Evolutionary conservation across 2,329 filamentous ascomycete species (phyloP).

Genomic region (Cercospora nicotianae): DNA sequence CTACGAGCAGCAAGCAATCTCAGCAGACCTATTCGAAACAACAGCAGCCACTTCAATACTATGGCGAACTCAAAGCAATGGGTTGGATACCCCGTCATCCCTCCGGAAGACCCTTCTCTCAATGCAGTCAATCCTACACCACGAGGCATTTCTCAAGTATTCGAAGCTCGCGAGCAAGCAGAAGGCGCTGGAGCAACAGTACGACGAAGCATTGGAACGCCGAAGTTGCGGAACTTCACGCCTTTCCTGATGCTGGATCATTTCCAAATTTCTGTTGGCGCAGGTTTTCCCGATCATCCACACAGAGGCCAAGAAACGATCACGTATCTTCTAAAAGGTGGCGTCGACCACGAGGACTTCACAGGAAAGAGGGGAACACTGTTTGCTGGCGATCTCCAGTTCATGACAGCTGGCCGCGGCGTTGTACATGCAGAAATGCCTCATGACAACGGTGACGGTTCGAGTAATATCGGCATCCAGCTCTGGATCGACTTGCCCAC

Average conservation of each 20-base stretch:
- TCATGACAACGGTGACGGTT: slow-evolving; percentile 71
- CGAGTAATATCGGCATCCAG: slow-evolving; percentile 81
- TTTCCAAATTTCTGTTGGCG: slow-evolving; percentile 75
- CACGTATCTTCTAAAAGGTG: slow-evolving; percentile 84
- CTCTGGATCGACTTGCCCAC: slow-evolving; percentile 91
- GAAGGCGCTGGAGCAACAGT: slow-evolving; percentile 88
- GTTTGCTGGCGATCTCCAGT: slow-evolving; percentile 84
- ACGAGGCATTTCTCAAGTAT: slow-evolving; percentile 77
- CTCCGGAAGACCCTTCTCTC: slow-evolving; percentile 44
- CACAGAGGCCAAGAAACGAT: slow-evolving; percentile 84
- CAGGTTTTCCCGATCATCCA: slow-evolving; percentile 41
- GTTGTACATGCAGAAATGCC: slow-evolving; percentile 89
- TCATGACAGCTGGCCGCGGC: slow-evolving; percentile 92
- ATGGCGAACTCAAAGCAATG: slow-evolving; percentile 42
- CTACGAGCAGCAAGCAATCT: slow-evolving; percentile 35
- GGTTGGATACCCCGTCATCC: slow-evolving; percentile 52
- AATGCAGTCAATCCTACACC: slow-evolving; percentile 64
- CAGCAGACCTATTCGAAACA: slow-evolving; percentile 31
- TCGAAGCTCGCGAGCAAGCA: slow-evolving; percentile 79
- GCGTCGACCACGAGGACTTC: slow-evolving; percentile 90
- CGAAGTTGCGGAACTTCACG: slow-evolving; percentile 78
- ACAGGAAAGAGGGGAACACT: slow-evolving; percentile 83
- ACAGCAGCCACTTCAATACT: slow-evolving; percentile 37
- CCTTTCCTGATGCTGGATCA: slow-evolving; percentile 92
- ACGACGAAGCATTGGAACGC: slow-evolving; percentile 81